Percentiles rank a stretch among this genome's conserved stretches.
Conservation (phyloP, 768 basidiomycete genomes). For the Termitomyces sp. region DNA sequence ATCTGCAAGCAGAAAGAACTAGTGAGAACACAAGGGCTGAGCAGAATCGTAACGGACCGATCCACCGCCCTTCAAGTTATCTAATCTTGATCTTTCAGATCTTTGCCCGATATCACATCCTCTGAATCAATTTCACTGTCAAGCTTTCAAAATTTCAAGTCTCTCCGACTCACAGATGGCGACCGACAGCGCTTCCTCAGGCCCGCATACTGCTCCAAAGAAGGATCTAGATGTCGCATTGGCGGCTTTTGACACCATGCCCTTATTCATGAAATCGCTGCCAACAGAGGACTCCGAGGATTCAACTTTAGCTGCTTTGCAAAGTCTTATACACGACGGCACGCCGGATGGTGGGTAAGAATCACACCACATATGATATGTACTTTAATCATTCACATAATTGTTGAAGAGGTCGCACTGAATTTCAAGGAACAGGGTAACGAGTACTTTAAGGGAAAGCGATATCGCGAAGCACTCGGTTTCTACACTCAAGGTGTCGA, state of each 20-base stretch:
- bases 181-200: conserved; percentile 12
- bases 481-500: conserved; percentile 93
- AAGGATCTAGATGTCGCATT: conserved; percentile 33
- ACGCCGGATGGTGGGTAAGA: conserved; percentile 83
- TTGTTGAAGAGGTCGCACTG: conserved; percentile 67
- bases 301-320: conserved; percentile 71
- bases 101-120: background rate
- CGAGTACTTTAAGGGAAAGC: conserved; percentile 85
- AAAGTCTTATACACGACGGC: conserved; percentile 83
- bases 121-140: background rate
- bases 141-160: too few relatives aligned
- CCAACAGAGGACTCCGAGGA: conserved; percentile 68
- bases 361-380: background rate
- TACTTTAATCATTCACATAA: background rate
- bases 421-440: conserved; percentile 97
- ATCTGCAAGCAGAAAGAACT: conserved; percentile 14
- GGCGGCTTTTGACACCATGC: conserved; percentile 55
- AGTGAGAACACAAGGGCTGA: background rate
- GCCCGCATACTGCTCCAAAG: conserved; percentile 29
- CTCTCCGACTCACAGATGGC: conserved; percentile 15
- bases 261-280: conserved; percentile 90
- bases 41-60: background rate
- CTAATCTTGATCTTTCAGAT: conserved; percentile 1
- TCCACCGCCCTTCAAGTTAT: background rate
- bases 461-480: conserved; percentile 78